Evolutionary conservation across 176 grass and related monocot species (phyloP).

Genomic region (maize (Zea mays)): DNA sequence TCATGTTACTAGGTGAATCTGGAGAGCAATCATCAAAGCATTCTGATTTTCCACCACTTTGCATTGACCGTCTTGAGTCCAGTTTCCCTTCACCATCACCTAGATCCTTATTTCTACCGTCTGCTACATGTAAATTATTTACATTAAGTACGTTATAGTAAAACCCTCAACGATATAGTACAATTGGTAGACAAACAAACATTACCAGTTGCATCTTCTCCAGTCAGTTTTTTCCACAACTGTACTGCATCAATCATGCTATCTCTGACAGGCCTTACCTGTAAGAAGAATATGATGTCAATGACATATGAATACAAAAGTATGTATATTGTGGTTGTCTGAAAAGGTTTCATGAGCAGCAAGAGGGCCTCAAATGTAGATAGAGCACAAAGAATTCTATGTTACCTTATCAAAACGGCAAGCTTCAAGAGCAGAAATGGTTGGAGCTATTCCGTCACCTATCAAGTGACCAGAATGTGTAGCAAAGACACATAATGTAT

Average conservation of each 20-base stretch:
- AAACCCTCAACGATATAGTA: constrained; percentile 11
- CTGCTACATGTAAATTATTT: constrained; percentile 42
- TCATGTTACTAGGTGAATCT: constrained; percentile 64
- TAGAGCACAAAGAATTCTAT: neutral
- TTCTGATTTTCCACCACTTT: constrained; percentile 43
- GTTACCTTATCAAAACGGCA: constrained; percentile 99
- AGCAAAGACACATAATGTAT: constrained; percentile 80
- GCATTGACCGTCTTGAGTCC: constrained; percentile 47
- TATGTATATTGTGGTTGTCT: neutral
- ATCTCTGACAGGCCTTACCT: constrained; percentile 97
- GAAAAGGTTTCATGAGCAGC: constrained; percentile 33
- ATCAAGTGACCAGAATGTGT: constrained; percentile 75
- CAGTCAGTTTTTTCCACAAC: constrained; percentile 84
- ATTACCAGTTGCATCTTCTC: constrained; percentile 70
- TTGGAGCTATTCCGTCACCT: constrained; percentile 67
- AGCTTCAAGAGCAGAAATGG: constrained; percentile 73
- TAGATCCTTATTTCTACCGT: constrained; percentile 60
- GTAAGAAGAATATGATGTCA: constrained; percentile 9
- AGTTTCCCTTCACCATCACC: constrained; percentile 59
- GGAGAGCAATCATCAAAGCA: constrained; percentile 39
- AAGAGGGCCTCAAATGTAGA: neutral
- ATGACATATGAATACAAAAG: constrained; percentile 22
- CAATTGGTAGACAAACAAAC: neutral
- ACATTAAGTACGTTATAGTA: constrained; percentile 16
- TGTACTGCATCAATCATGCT: constrained; percentile 87